These are phyloP conservation scores for Voacanga thouarsii DNA, from an alignment of 257 asterid genomes.

Conservation along the genomic window DNA sequence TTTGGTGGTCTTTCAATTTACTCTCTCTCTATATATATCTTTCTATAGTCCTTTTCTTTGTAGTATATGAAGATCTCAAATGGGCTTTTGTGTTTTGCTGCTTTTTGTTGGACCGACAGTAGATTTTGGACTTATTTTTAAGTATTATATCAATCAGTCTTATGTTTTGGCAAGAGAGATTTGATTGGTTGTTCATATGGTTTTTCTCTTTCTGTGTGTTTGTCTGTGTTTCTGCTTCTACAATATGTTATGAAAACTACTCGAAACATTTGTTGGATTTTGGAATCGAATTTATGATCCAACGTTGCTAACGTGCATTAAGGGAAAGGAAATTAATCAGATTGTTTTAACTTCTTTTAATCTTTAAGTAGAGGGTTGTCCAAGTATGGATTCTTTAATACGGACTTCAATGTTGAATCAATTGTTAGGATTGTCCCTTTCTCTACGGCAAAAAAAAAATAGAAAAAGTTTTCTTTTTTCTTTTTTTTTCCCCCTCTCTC, in stretches of 20 bases:
- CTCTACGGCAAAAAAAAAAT: neutral
- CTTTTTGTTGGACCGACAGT: slow-evolving; percentile 10
- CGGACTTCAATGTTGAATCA: neutral
- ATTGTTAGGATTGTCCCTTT: neutral
- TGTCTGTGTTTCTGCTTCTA: neutral
- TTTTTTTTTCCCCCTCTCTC: neutral
- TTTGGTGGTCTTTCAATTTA: neutral
- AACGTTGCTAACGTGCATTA: slow-evolving; percentile 3
- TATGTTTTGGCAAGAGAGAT: neutral
- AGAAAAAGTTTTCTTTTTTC: neutral
- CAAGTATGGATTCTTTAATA: neutral
- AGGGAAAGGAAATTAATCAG: neutral
- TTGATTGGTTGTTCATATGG: neutral
- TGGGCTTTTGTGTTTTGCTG: slow-evolving; percentile 14
- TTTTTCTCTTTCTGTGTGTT: neutral
- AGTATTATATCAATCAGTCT: neutral
- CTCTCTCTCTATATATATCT: neutral
- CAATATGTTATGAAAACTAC: neutral
- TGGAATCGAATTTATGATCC: slow-evolving; percentile 2
- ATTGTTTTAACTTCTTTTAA: neutral
- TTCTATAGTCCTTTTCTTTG: neutral
- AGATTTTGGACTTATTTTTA: neutral
- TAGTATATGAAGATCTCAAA: slow-evolving; percentile 15
- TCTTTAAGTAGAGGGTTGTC: neutral
- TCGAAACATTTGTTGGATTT: neutral